phyloP scores from a whole-genome alignment of 768 basidiomycete genomes.

The Leccinum variicolor region DNA sequence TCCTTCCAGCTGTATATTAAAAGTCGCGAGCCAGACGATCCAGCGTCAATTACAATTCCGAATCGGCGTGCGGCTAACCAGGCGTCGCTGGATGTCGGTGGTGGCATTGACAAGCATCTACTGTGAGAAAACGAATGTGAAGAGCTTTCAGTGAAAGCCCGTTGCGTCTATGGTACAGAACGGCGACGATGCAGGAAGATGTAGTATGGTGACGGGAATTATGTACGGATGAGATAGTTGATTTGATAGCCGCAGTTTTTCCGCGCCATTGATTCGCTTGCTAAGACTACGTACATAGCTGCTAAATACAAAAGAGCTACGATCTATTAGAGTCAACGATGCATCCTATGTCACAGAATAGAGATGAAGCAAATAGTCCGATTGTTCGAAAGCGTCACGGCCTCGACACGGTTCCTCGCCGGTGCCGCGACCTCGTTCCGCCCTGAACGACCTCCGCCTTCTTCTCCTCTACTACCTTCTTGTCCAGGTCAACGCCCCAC shows the following conservation, averaged over 20 bases:
- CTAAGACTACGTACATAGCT: not conserved
- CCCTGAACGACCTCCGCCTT: slow-evolving; percentile 17
- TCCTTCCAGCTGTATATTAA: slow-evolving; percentile 93
- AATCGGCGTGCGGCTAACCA: slow-evolving; percentile 83
- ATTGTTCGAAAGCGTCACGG: slow-evolving; percentile 3
- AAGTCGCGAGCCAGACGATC: slow-evolving; percentile 92
- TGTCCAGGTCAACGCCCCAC: slow-evolving; percentile 30
- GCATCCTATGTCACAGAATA: not conserved
- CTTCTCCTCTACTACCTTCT: slow-evolving; percentile 15
- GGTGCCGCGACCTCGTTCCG: slow-evolving; percentile 31
- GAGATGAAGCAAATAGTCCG: slow-evolving; percentile 12
- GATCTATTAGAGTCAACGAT: not conserved
- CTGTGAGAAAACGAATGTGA: slow-evolving; percentile 22
- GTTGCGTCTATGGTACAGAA: slow-evolving; percentile 11
- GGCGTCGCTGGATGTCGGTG: slow-evolving; percentile 63
- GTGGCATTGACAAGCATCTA: slow-evolving; percentile 57
- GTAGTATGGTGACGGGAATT: not conserved
- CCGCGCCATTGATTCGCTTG: not conserved
- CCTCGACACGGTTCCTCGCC: slow-evolving; percentile 19
- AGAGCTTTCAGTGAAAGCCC: slow-evolving; percentile 19
- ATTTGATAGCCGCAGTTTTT: slow-evolving; percentile 1
- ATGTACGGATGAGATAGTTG: not conserved
- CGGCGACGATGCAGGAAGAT: not conserved
- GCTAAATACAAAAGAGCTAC: not conserved
- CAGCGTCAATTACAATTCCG: slow-evolving; percentile 96